These are phyloP conservation scores for Baorangia bicolor DNA, from an alignment of 768 basidiomycete species.

Conservation along the genomic window DNA sequence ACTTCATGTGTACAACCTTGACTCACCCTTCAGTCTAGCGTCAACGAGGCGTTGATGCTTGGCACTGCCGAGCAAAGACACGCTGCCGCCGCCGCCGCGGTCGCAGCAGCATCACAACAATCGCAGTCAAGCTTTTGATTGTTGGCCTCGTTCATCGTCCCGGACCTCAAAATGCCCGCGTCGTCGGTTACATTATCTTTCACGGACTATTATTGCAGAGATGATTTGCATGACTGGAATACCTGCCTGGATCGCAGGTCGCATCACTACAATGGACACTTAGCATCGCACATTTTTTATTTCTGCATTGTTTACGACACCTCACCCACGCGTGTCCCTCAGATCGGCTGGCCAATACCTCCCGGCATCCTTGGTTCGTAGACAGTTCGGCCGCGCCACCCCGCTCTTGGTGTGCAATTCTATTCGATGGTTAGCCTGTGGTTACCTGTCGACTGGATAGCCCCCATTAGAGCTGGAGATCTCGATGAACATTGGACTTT, in stretches of 20 bases:
- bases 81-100: slow-evolving; percentile 55
- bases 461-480: slow-evolving; percentile 29
- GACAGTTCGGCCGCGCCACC: slow-evolving; percentile 58
- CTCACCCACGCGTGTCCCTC: slow-evolving; percentile 20
- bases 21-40: slow-evolving; percentile 35
- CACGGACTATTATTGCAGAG: slow-evolving; percentile 38
- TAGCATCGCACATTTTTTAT: slow-evolving; percentile 37
- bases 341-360: slow-evolving; percentile 16
- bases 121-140: slow-evolving; percentile 46
- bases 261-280: slow-evolving; percentile 52
- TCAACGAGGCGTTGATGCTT: slow-evolving; percentile 90
- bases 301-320: slow-evolving; percentile 45
- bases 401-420: slow-evolving; percentile 31
- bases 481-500: slow-evolving; percentile 51
- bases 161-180: slow-evolving; percentile 25
- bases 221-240: slow-evolving; percentile 43
- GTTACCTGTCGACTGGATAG: slow-evolving; percentile 29
- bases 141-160: slow-evolving; percentile 20
- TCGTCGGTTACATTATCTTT: slow-evolving; percentile 39
- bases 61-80: slow-evolving; percentile 74
- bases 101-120: slow-evolving; percentile 49
- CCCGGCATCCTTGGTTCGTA: slow-evolving; percentile 19
- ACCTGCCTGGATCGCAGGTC: slow-evolving; percentile 59
- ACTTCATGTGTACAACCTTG: background rate
- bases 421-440: slow-evolving; percentile 40